Base-by-base conservation (phyloP, 108 stramenopile species). In the Cylindrotheca closterium region DNA sequence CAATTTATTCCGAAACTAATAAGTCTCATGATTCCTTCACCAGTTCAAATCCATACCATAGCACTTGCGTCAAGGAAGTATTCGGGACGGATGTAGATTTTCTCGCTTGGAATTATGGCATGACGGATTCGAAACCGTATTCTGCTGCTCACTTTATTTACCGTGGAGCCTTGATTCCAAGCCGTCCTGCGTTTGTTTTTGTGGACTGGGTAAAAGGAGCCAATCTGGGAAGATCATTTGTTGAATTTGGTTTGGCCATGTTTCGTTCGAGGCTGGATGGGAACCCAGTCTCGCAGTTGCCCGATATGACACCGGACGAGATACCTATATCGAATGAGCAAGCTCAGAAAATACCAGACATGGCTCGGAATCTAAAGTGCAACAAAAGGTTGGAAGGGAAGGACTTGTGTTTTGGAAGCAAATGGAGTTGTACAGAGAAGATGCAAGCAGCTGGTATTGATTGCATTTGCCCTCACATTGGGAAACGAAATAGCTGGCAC, bases 121-220 rank as follows among this genome's bases (percentile, higher is more conserved):
- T 42, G 37, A 42, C 37, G 15, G 37, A 42, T 42, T 7, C 10
- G 7, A 7, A 42, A 7, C 15, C 15, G 7, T 7, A 42, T 15
- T 42, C 37, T 15, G 15, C 15, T 42, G 15, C 37, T 10, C 15
- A 42, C 19, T 70, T 10, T 15, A 42, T 42, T 7, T 42, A 42
- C 15, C 37, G 37, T 10, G 37, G 37, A 10, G 37, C 37, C 7
- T 10, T 42, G 10, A 42, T 10, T 42, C 37, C 37, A 42, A 15
- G 37, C 7, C 37, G 37, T 7, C 37, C 37, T 7, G 37, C 37
- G 15, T 47, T 64, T 29, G 42, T 77, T 28, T 68, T 32, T 45
- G 47, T 66, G 18, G 15, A 7, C 7, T 42, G 37, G 37, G 15
- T 10, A 10, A 42, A 42, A 15, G 37, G 10, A 42, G 10, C 10